Conservation (phyloP, 805 yeast genomes). For the Ogataea henricii region DNA sequence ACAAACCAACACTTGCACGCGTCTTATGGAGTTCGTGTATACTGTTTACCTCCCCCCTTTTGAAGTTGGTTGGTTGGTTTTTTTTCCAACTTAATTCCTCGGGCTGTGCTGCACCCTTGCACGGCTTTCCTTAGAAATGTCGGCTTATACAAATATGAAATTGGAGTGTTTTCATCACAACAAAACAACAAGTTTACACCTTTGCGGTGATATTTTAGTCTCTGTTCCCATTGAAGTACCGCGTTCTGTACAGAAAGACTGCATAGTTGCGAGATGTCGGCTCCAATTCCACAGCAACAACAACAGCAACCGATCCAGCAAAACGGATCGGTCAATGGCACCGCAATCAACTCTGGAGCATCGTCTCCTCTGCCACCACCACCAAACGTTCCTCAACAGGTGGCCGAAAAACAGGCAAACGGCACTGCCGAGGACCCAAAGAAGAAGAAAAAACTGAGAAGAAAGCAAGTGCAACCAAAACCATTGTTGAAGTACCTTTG, state of each 20-base stretch:
- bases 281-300: background rate
- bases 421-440: conserved; percentile 10
- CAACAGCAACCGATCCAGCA: background rate
- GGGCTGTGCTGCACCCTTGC: conserved; percentile 3
- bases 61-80: too few relatives aligned
- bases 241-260: background rate
- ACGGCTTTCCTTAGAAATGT: background rate
- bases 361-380: conserved; percentile 4
- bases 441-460: conserved; percentile 38
- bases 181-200: background rate
- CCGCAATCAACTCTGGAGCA: conserved; percentile 1
- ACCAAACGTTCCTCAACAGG: conserved; percentile 2
- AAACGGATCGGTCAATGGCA: conserved; percentile 3
- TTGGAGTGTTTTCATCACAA: conserved; percentile 3
- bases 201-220: background rate
- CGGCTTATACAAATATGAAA: conserved; percentile 4
- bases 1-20: too few relatives aligned
- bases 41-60: too few relatives aligned
- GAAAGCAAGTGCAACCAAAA: conserved; percentile 34
- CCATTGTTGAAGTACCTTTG: conserved; percentile 51
- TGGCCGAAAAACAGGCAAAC: conserved; percentile 6
- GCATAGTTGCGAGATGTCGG: background rate
- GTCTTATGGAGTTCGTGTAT: too few relatives aligned
- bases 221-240: background rate
- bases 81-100: background rate